These are phyloP conservation scores for Rubia peregrina DNA, from an alignment of 305 asterid genomes.

Conservation along the genomic window DNA sequence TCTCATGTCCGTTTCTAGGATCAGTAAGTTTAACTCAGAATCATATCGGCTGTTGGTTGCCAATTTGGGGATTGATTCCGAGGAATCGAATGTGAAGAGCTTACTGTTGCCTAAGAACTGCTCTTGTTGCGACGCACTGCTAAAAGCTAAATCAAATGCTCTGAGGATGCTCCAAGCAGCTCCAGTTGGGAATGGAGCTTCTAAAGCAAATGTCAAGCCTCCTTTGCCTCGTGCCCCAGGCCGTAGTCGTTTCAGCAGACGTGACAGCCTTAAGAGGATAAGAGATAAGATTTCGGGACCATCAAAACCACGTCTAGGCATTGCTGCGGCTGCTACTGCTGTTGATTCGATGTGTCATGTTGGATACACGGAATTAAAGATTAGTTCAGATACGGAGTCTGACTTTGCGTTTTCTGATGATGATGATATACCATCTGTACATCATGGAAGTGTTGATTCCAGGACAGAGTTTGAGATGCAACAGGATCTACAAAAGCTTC, in stretches of 20 bases:
- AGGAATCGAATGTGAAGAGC: conserved; percentile 33
- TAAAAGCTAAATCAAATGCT: conserved; percentile 48
- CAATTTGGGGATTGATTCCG: conserved; percentile 42
- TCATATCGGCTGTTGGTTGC: conserved; percentile 43
- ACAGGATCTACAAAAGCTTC: conserved; percentile 11
- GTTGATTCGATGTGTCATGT: conserved; percentile 45
- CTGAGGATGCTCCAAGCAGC: conserved; percentile 49
- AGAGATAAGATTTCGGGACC: conserved; percentile 54
- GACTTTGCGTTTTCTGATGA: conserved; percentile 65
- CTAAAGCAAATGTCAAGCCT: conserved; percentile 65
- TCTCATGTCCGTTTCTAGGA: conserved; percentile 35
- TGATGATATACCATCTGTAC: conserved; percentile 37
- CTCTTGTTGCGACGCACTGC: conserved; percentile 56
- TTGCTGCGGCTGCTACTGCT: conserved; percentile 16
- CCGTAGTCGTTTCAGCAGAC: conserved; percentile 55
- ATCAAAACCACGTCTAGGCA: conserved; percentile 12
- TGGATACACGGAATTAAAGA: conserved; percentile 66
- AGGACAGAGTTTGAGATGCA: conserved; percentile 10
- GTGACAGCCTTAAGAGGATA: conserved; percentile 60
- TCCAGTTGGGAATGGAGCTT: conserved; percentile 54
- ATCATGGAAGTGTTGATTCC: conserved; percentile 15
- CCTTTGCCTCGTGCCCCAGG: conserved; percentile 70
- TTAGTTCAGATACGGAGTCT: conserved; percentile 80
- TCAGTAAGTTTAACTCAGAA: conserved; percentile 32
- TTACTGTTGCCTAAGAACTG: conserved; percentile 37